Evolutionary conservation across 2,329 filamentous ascomycete genomes (phyloP), one percentile per base, ranked within the genome.

Genomic region (Myrmaecium sp.): DNA sequence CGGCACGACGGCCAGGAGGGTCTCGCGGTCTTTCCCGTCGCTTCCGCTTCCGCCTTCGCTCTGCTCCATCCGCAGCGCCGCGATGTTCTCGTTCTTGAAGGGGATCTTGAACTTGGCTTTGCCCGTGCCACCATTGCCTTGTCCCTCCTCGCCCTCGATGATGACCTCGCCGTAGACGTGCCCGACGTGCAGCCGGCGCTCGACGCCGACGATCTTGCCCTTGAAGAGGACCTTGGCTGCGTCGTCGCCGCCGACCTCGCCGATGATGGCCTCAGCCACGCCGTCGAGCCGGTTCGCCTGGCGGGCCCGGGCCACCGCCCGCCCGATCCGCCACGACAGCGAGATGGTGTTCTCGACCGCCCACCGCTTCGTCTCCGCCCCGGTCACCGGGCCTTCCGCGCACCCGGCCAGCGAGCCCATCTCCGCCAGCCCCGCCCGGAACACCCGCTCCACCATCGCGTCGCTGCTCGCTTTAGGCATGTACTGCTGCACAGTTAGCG

Each of bases 31-130:
- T 25, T 50, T 45, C 25, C 49, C 39, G 1, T 43, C 43, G 6
- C 41, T 38, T 22, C 38, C 34, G 26, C 34, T 40, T 2, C 40
- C 38, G 10, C 32, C 26, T 3, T 30, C 35, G n/a, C n/a, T n/a
- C 5, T 45, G 40, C 8, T 36, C 50, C 40, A 36, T 38, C 27
- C 29, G 47, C 32, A 37, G 47, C 32, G 66, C 72, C n/a, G 64
- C 65, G 23, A 79, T 73, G 38, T 78, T 79, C 41, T 80, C 73
- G 44, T 79, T 79, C 51, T 77, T 77, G 55, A 78, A 78, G 0
- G 73, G 72, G 25, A 79, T 71, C 41, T 66, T 72, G 41, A 76
- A 49, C 16, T 44, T 51, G 0, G 68, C 68, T 10, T 23, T 6
- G 29, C 29, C 29, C 21, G 10, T 16, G 29, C 29, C 15, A 25